A percentile compares a stretch with the other conserved stretches of the same genome.
phyloP scores from a whole-genome alignment of 805 yeast species.

The Metschnikowia reukaufii region DNA sequence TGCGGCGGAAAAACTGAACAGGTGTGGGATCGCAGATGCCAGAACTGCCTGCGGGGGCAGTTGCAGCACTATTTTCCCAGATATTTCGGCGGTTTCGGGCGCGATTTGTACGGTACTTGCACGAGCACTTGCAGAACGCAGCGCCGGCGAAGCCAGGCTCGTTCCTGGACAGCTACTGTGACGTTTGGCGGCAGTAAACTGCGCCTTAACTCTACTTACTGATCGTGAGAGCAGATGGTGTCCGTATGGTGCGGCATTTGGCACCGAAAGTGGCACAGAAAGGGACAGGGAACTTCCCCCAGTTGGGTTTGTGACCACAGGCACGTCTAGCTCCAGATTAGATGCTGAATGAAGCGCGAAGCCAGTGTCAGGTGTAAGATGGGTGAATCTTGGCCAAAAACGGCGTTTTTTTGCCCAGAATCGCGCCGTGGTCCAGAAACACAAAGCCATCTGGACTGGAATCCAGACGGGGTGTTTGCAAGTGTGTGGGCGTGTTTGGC shows the following conservation, averaged over 20 bases:
- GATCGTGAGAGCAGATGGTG: background rate
- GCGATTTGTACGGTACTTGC: too few species aligned
- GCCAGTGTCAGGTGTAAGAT: background rate
- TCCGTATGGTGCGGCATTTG: too few species aligned
- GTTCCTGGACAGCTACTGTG: constrained; percentile 9
- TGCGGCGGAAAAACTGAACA: constrained; percentile 29
- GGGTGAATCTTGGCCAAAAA: background rate
- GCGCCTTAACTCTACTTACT: constrained; percentile 2
- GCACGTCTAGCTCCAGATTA: too few species aligned
- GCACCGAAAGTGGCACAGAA: background rate
- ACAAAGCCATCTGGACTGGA: constrained; percentile 6
- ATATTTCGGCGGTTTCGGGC: background rate
- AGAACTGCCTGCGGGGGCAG: background rate
- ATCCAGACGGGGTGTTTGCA: background rate
- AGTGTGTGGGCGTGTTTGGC: background rate
- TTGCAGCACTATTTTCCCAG: background rate
- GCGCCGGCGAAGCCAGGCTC: background rate
- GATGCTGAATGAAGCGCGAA: too few species aligned
- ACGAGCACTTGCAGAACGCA: background rate
- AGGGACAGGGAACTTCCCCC: background rate
- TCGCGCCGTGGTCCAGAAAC: constrained; percentile 4
- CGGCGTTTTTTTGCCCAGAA: background rate
- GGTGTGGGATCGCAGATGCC: background rate
- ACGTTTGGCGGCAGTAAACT: constrained; percentile 8
- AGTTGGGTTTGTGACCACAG: background rate